Evolutionary conservation across 257 asterid species (phyloP), one percentile per base, ranked within the genome.

Genomic region (Echites panduratus): DNA sequence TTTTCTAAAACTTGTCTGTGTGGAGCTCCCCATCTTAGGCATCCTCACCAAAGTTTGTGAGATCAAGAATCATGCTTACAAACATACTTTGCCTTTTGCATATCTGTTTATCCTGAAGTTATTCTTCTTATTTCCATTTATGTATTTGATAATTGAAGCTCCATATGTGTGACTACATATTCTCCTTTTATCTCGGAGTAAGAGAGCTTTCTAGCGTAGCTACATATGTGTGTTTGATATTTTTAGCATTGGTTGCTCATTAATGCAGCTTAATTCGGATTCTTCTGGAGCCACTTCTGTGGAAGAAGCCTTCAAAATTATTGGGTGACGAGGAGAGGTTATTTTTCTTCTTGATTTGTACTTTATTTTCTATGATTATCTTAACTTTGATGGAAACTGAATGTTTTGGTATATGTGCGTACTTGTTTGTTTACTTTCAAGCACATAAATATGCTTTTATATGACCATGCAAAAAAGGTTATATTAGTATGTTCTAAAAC

Each of bases 221-320:
- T 68, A 48, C 24, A 27, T 49, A 29, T 26, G 24, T 47, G 32
- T 68, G 29, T 35, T 29, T 29, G 26, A 45, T 22, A 45, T 14
- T 74, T 78, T 68, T 24, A 57, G 64, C 71, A 62, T 58, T 40
- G 73, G 17, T 4, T 71, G 70, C 29, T 71, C 58, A 35, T 38
- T 7, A 40, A 35, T 81, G 77, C 91, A 93, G 98, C 80, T 90
- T n/a, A n/a, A n/a, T n/a, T 81, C 96, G 89, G 71, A 49, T 93
- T 57, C 84, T 93, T 73, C 66, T 89, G 79, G 98, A 90, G 85
- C 98, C 98, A 49, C 73, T 90, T 76, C 79, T 87, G 68, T 93
- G 98, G 98, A 90, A 89, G 41, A 77, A 75, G 54, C 72, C 77
- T n/a, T 50, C 81, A 17, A 81, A 76, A 84, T 78, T 50, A 66